Base-by-base conservation (phyloP, 75 land plant species). In the Larix kaempferi region DNA sequence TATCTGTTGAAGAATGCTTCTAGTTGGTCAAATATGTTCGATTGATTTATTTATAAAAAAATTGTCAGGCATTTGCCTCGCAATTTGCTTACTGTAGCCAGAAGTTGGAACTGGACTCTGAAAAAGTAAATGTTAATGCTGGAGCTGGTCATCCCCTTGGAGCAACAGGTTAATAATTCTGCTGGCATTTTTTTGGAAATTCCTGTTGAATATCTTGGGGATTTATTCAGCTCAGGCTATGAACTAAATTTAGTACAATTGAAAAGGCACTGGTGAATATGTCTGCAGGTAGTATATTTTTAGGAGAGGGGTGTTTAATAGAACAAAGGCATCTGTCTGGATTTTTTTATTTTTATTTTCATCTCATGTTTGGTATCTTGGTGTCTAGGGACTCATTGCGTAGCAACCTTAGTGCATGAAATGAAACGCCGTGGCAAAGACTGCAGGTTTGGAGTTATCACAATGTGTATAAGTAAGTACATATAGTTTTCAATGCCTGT, bases 141-240 rank as follows among this genome's bases (percentile, higher is more conserved):
- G 99, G 99, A 74, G 97, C 99, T 77, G 99, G 99, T 5, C 99
- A 96, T 81, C 99, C 97, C 52, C 80, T 96, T 73, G 99, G 99
- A 29, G 90, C 94, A 29, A 96, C 99, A 83, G 98, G 96, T 93
- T 35, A 29, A 29, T 56, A 26, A 8, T 39, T 54, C 6, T 13
- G 19, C 6, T 3, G 11, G 21, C 39, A 25, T 29, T 29, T 29
- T 29, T 29, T 29, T 29, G 33, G 33, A 29, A 29, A 29, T 29
- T 29, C 33, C 0, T 29, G 33, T 29, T 29, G 33, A 29, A 29
- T 29, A 29, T 29, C 33, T 29, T 29, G 33, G 33, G 33, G 33
- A 29, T 29, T 29, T 29, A 29, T 29, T 29, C 33, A 29, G 33
- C 33, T 29, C 33, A 29, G 33, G 33, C 33, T 29, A 29, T 29